phyloP scores from a whole-genome alignment of 768 basidiomycete species.

The Fibroporia radiculosa region DNA sequence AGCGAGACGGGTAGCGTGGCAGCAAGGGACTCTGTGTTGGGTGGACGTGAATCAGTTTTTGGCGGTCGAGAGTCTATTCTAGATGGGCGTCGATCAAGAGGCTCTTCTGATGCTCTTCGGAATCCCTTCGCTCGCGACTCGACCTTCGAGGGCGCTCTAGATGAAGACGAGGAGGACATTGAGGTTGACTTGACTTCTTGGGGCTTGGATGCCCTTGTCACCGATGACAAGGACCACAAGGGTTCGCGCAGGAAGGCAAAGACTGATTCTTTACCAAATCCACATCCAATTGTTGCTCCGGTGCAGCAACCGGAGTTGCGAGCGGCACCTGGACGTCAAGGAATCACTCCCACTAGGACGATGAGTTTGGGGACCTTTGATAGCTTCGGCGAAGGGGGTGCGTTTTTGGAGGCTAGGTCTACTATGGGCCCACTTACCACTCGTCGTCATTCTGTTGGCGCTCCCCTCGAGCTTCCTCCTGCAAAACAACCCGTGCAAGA shows the following conservation, averaged over 20 bases:
- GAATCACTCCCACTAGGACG: constrained; percentile 33
- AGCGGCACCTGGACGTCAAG: constrained; percentile 2
- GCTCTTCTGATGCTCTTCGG: constrained; percentile 54
- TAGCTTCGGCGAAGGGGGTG: constrained; percentile 40
- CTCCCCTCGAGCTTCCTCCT: constrained; percentile 40
- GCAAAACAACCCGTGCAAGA: constrained; percentile 27
- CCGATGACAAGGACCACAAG: constrained; percentile 42
- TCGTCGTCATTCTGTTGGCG: constrained; percentile 53
- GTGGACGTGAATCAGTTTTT: constrained; percentile 8
- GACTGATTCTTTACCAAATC: constrained; percentile 37
- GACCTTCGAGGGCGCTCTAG: constrained; percentile 41
- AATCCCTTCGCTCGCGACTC: constrained; percentile 73
- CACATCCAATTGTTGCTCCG: constrained; percentile 24
- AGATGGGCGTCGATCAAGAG: constrained; percentile 42
- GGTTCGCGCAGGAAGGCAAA: constrained; percentile 19
- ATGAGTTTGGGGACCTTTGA: constrained; percentile 63
- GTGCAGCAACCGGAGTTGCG: constrained; percentile 5
- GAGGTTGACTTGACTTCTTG: constrained; percentile 81
- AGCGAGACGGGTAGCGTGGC: constrained; percentile 44
- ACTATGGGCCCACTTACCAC: constrained; percentile 9
- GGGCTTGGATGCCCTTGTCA: constrained; percentile 74
- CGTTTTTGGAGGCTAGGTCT: constrained; percentile 35
- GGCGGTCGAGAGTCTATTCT: constrained; percentile 33
- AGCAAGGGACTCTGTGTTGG: constrained; percentile 21
- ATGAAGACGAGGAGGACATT: constrained; percentile 40